phyloP scores from a whole-genome alignment of 177 flowering plant genomes.

The Vitis hybrid region DNA sequence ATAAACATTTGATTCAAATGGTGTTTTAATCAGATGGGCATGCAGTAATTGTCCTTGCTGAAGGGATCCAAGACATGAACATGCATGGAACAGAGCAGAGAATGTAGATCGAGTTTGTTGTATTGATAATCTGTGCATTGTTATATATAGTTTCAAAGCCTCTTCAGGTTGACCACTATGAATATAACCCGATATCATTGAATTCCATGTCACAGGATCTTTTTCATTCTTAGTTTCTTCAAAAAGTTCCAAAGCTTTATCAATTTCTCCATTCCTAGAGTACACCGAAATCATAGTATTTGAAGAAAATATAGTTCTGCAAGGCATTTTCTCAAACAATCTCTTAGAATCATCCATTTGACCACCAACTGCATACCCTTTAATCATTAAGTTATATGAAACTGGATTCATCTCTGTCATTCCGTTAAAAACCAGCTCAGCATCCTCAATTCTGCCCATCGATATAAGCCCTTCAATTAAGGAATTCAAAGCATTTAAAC shows the following conservation, averaged over 20 bases:
- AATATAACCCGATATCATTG: slow-evolving; percentile 61
- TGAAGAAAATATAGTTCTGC: slow-evolving; percentile 31
- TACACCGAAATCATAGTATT: slow-evolving; percentile 61
- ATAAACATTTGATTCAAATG: slow-evolving; percentile 46
- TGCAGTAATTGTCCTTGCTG: slow-evolving; percentile 53
- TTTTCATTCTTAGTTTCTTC: slow-evolving; percentile 38
- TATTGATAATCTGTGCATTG: slow-evolving; percentile 41
- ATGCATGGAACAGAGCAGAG: slow-evolving; percentile 55
- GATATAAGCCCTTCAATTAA: slow-evolving; percentile 42
- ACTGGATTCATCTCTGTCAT: slow-evolving; percentile 23
- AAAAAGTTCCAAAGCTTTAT: slow-evolving; percentile 48
- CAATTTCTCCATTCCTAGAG: slow-evolving; percentile 40
- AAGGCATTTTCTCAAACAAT: slow-evolving; percentile 46
- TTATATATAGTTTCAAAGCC: slow-evolving; percentile 42
- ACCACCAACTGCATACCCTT: slow-evolving; percentile 49
- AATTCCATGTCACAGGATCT: slow-evolving; percentile 61
- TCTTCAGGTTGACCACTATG: slow-evolving; percentile 42
- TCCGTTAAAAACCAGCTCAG: slow-evolving; percentile 27
- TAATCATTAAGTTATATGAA: slow-evolving; percentile 49
- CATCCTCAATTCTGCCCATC: slow-evolving; percentile 45
- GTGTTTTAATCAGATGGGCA: slow-evolving; percentile 49
- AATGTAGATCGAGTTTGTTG: slow-evolving; percentile 53
- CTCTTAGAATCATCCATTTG: slow-evolving; percentile 41
- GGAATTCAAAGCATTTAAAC: slow-evolving; percentile 39
- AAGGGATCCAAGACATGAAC: slow-evolving; percentile 54